Percentiles rank a stretch among this genome's conserved stretches.
phyloP scores from a whole-genome alignment of 768 basidiomycete genomes.

The Piloderma croceum region DNA sequence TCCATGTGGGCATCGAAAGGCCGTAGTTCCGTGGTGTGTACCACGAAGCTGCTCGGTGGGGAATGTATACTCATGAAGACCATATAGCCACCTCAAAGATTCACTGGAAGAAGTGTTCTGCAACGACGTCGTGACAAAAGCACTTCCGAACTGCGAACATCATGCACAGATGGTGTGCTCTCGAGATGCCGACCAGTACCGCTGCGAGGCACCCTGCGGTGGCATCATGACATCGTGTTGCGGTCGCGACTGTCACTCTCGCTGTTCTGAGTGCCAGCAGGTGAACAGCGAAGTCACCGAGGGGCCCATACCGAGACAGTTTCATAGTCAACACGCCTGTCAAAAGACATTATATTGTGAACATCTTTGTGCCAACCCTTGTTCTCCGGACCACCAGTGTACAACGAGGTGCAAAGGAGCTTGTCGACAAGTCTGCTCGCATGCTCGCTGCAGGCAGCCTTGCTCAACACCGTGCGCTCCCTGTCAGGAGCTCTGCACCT shows the following conservation, averaged over 20 bases:
- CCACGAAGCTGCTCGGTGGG: slow-evolving; percentile 13
- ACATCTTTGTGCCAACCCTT: slow-evolving; percentile 45
- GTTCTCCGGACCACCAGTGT: slow-evolving; percentile 47
- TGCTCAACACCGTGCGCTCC: slow-evolving; percentile 57
- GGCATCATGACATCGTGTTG: slow-evolving; percentile 51
- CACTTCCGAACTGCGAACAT: slow-evolving; percentile 52
- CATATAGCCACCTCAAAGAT: slow-evolving; percentile 46
- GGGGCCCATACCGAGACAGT: slow-evolving; percentile 26
- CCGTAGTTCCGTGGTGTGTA: slow-evolving; percentile 46
- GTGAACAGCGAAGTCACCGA: slow-evolving; percentile 8
- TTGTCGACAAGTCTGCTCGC: slow-evolving; percentile 52
- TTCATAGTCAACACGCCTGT: slow-evolving; percentile 46
- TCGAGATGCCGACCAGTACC: slow-evolving; percentile 31
- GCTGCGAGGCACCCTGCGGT: slow-evolving; percentile 39
- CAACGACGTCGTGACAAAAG: slow-evolving; percentile 35
- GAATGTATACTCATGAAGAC: slow-evolving; percentile 40
- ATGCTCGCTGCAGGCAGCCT: slow-evolving; percentile 40
- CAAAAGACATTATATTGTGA: slow-evolving; percentile 48
- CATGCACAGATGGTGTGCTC: slow-evolving; percentile 41
- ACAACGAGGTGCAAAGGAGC: slow-evolving; percentile 37
- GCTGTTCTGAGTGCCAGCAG: slow-evolving; percentile 46
- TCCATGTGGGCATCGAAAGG: slow-evolving; percentile 51
- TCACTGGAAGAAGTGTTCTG: slow-evolving; percentile 41
- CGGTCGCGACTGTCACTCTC: slow-evolving; percentile 40
- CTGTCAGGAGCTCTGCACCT: slow-evolving; percentile 57